Conservation (phyloP, 2,329 filamentous ascomycete species). For the Cytospora paraplurivora region DNA sequence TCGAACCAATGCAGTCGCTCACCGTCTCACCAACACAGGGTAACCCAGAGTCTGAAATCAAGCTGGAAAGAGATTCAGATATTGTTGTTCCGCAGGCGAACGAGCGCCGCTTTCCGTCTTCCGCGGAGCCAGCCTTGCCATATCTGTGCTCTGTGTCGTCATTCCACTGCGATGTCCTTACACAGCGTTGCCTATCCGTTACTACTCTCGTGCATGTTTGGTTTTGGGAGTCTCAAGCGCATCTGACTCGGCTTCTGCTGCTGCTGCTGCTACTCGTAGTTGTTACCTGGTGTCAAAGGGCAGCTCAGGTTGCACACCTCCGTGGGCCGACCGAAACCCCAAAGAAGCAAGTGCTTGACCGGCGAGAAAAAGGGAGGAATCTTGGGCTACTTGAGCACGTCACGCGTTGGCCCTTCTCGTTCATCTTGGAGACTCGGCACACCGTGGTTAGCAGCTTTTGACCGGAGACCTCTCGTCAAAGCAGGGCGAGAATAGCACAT, state of each 20-base stretch:
- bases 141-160: slow-evolving; percentile 9
- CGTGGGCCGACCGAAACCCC: not conserved
- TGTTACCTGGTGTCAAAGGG: not conserved
- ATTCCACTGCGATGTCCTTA: slow-evolving; percentile 14
- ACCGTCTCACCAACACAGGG: slow-evolving; percentile 8
- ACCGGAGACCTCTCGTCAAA: slow-evolving; percentile 12
- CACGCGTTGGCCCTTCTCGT: slow-evolving; percentile 4
- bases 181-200: slow-evolving; percentile 14
- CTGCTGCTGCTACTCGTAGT: slow-evolving; percentile 1
- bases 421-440: not conserved
- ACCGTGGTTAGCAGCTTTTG: slow-evolving; percentile 15
- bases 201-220: slow-evolving; percentile 16
- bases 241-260: slow-evolving; percentile 17
- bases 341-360: not conserved
- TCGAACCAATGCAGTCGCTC: slow-evolving; percentile 12
- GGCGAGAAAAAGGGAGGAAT: slow-evolving; percentile 2
- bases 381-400: slow-evolving; percentile 14
- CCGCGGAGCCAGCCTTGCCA: slow-evolving; percentile 16
- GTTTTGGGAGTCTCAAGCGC: slow-evolving; percentile 14
- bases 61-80: not conserved
- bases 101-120: slow-evolving; percentile 15
- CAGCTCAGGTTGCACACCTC: not conserved
- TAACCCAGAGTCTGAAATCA: slow-evolving; percentile 8
- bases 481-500: slow-evolving; percentile 25
- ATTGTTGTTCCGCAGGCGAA: slow-evolving; percentile 10